Evolutionary conservation across 1,139 yeast genomes (phyloP).

Genomic region (Meyerozyma carpophila): DNA sequence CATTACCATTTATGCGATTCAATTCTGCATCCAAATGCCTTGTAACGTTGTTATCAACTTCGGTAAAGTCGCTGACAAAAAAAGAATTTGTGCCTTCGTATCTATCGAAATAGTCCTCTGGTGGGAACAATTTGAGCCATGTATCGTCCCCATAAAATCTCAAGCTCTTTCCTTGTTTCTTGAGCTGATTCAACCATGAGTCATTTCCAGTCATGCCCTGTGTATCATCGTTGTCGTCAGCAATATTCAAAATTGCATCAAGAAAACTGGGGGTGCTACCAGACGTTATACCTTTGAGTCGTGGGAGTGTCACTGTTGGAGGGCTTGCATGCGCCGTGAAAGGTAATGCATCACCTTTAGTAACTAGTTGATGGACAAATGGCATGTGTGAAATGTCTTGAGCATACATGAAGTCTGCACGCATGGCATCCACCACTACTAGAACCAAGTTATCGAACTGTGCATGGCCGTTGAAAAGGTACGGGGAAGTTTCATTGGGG

Average conservation of each 20-base stretch:
- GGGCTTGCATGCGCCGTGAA: slow-evolving; percentile 89
- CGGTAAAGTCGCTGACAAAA: slow-evolving; percentile 89
- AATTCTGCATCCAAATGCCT: slow-evolving; percentile 68
- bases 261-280: slow-evolving; percentile 78
- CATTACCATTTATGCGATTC: slow-evolving; percentile 10
- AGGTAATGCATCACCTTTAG: slow-evolving; percentile 69
- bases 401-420: slow-evolving; percentile 81
- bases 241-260: slow-evolving; percentile 87
- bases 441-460: slow-evolving; percentile 66
- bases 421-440: slow-evolving; percentile 88
- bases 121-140: slow-evolving; percentile 83
- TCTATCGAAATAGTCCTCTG: slow-evolving; percentile 50
- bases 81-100: slow-evolving; percentile 90
- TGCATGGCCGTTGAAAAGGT: slow-evolving; percentile 23
- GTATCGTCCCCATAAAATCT: slow-evolving; percentile 97
- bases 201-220: slow-evolving; percentile 75
- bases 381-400: slow-evolving; percentile 52
- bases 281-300: slow-evolving; percentile 74
- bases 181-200: slow-evolving; percentile 78
- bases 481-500: slow-evolving; percentile 17
- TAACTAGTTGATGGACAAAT: slow-evolving; percentile 62
- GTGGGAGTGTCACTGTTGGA: slow-evolving; percentile 78
- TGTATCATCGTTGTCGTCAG: slow-evolving; percentile 77
- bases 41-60: slow-evolving; percentile 90
- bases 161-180: slow-evolving; percentile 37